phyloP scores from a whole-genome alignment of 192 early-diverging fungal species.

The Neocallimastix lanati region DNA sequence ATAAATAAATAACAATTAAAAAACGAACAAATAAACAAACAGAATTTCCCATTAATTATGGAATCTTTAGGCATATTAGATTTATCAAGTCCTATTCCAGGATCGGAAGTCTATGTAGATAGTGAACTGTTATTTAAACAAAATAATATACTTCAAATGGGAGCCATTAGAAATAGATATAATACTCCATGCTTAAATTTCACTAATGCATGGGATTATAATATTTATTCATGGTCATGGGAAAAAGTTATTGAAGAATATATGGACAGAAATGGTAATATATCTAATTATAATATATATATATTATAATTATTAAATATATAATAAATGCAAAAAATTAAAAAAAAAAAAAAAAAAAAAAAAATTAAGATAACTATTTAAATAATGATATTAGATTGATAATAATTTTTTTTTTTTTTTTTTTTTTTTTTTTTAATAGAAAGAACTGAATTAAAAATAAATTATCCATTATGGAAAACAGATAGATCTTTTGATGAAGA shows the following conservation, averaged over 20 bases:
- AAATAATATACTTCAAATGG: neutral
- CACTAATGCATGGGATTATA: neutral
- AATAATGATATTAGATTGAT: no score
- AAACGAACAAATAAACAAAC: neutral
- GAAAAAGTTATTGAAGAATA: neutral
- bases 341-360: no score
- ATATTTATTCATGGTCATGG: neutral
- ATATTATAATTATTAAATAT: no score
- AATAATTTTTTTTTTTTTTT: no score
- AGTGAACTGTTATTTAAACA: neutral
- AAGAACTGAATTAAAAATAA: neutral
- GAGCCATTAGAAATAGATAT: neutral
- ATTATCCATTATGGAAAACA: neutral
- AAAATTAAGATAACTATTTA: no score
- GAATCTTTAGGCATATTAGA: neutral
- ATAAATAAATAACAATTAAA: no score
- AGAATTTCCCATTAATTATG: neutral
- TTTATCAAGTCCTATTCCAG: neutral
- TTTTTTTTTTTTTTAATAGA: no score
- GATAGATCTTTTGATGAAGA: neutral
- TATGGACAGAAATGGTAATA: neutral
- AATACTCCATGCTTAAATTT: neutral
- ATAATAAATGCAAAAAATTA: no score
- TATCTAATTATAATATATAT: no score
- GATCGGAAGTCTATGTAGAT: neutral